Evolutionary conservation across 139 green algal species (phyloP).

Genomic region (Penium margaritaceum): DNA sequence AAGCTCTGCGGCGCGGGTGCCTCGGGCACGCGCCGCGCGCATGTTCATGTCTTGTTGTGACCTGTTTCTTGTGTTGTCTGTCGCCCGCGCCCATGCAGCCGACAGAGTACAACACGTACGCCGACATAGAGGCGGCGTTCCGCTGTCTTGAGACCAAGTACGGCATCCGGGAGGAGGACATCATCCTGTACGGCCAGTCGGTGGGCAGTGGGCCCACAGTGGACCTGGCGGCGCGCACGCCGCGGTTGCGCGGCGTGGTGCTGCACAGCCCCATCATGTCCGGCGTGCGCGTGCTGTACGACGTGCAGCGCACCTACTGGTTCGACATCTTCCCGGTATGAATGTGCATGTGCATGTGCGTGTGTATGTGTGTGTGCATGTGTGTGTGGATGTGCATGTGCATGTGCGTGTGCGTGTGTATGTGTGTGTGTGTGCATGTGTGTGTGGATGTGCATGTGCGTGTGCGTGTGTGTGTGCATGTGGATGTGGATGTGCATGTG

Average conservation of each 20-base stretch:
- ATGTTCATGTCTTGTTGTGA: no score
- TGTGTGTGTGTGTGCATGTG: no score
- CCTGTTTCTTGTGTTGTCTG: no score
- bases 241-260: conserved; percentile 65
- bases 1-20: no score
- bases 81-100: conserved; percentile 31
- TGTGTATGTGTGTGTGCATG: no score
- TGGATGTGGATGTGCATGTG: no score
- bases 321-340: conserved; percentile 48
- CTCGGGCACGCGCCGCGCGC: no score
- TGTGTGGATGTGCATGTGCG: no score
- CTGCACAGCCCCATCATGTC: conserved; percentile 80
- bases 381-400: no score
- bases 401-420: no score
- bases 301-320: conserved; percentile 56
- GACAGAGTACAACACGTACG: conserved; percentile 55
- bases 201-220: conserved; percentile 69
- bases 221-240: conserved; percentile 36
- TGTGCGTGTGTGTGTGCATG: no score
- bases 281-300: conserved; percentile 77
- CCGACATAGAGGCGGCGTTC: conserved; percentile 59
- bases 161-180: conserved; percentile 41
- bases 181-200: conserved; percentile 83
- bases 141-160: conserved; percentile 43
- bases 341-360: no score